Percentiles rank a stretch among this genome's conserved stretches.
phyloP scores from a whole-genome alignment of 306 rosid genomes.

The Castanea crenata region DNA sequence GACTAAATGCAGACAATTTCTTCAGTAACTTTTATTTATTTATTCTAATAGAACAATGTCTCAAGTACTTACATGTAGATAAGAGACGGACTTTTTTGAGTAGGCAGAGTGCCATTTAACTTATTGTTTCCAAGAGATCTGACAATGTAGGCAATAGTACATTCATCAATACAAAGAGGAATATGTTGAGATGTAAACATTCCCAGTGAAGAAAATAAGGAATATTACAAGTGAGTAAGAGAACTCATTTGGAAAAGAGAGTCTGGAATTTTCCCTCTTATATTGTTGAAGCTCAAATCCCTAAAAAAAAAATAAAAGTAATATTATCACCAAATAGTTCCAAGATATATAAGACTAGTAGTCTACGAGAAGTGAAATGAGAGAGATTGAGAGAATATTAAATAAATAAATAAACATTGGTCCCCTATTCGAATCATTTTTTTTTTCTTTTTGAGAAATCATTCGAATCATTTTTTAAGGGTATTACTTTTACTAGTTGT shows the following conservation, averaged over 20 bases:
- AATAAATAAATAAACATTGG: no score
- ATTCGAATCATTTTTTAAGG: no score
- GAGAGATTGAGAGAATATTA: no score
- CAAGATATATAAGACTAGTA: no score
- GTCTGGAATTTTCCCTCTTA: conserved; percentile 53
- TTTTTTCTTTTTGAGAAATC: no score
- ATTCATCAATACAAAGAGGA: conserved; percentile 11
- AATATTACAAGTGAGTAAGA: conserved; percentile 56
- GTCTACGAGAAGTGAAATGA: no score
- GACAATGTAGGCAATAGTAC: background rate
- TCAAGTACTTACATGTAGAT: conserved; percentile 46
- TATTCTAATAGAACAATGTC: background rate
- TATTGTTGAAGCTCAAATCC: conserved; percentile 86
- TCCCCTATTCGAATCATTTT: no score
- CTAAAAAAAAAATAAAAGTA: conserved; percentile 33
- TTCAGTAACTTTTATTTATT: no score
- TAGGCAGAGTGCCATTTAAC: conserved; percentile 57
- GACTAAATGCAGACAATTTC: no score
- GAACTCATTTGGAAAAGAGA: conserved; percentile 60
- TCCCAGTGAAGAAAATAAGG: background rate
- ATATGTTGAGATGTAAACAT: background rate
- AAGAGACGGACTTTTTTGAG: conserved; percentile 41
- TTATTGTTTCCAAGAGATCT: conserved; percentile 85
- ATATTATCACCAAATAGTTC: background rate
- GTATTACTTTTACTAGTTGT: no score